Conservation (phyloP, 257 asterid genomes). For the Eustoma russellianum region DNA sequence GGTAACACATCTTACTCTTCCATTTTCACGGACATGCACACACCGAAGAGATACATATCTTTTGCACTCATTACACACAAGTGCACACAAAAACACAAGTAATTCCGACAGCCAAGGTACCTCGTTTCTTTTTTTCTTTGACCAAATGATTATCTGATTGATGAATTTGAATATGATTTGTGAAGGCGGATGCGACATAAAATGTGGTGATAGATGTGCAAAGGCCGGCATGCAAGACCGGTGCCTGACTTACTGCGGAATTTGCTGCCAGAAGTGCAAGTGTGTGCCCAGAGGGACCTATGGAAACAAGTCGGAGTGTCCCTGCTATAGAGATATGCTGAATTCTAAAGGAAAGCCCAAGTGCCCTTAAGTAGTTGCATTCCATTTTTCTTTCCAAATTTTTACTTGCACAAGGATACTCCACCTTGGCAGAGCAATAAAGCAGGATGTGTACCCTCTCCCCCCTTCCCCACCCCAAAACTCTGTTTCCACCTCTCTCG, state of each 20-base stretch:
- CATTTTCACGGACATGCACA: neutral
- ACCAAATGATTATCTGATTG: no score
- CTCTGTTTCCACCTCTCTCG: no score
- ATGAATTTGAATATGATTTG: neutral
- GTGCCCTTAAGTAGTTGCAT: slow-evolving; percentile 25
- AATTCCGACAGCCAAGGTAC: no score
- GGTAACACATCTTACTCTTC: slow-evolving; percentile 6
- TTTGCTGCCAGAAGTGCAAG: slow-evolving; percentile 31
- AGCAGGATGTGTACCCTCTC: neutral
- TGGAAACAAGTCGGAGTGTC: slow-evolving; percentile 42
- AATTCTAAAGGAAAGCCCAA: slow-evolving; percentile 31
- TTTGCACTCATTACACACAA: neutral
- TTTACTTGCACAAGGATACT: neutral
- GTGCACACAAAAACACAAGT: neutral
- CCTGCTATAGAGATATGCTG: slow-evolving; percentile 34
- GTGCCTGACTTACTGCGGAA: slow-evolving; percentile 29
- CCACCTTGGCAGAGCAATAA: neutral
- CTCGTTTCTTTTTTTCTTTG: no score
- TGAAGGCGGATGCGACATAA: slow-evolving; percentile 20
- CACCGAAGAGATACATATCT: neutral
- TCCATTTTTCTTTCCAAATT: no score
- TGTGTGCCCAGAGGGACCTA: slow-evolving; percentile 43
- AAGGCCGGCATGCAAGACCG: slow-evolving; percentile 29
- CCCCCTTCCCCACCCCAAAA: no score
- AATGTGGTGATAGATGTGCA: slow-evolving; percentile 27